Evolutionary conservation across 176 grass and related monocot species (phyloP).

Genomic region (Dendrocalamus sinicus): DNA sequence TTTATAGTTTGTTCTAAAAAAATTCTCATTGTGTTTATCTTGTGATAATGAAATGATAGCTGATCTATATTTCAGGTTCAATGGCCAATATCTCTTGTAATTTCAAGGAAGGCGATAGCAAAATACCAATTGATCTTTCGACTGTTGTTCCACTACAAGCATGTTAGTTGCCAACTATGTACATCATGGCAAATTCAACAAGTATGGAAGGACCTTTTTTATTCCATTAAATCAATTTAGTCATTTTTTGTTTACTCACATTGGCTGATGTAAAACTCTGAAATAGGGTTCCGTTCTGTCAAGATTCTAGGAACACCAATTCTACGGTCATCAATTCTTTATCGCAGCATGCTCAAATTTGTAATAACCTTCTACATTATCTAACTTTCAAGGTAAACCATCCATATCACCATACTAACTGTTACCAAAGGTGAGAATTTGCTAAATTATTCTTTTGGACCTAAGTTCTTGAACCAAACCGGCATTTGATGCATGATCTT

Average conservation of each 20-base stretch:
- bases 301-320: slow-evolving; percentile 87
- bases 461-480: slow-evolving; percentile 97
- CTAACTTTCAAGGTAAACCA: slow-evolving; percentile 93
- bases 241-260: slow-evolving; percentile 26
- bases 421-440: slow-evolving; percentile 3
- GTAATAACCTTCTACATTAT: slow-evolving; percentile 98
- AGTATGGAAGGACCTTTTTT: slow-evolving; percentile 45
- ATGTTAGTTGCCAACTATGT: slow-evolving; percentile 88
- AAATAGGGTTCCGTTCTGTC: slow-evolving; percentile 71
- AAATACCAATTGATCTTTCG: slow-evolving; percentile 98
- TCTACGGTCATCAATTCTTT: slow-evolving; percentile 89
- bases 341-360: slow-evolving; percentile 96
- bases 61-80: slow-evolving; percentile 72
- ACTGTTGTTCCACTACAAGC: slow-evolving; percentile 95
- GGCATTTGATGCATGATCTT: slow-evolving; percentile 84
- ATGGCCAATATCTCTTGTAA: slow-evolving; percentile 97
- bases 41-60: slow-evolving; percentile 21
- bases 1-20: slow-evolving; percentile 24
- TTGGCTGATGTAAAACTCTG: slow-evolving; percentile 46
- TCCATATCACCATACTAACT: slow-evolving; percentile 40
- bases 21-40: slow-evolving; percentile 18
- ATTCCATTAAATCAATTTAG: slow-evolving; percentile 3
- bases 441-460: slow-evolving; percentile 30
- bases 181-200: slow-evolving; percentile 96
- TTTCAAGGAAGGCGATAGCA: slow-evolving; percentile 92